Evolutionary conservation across 495 filamentous ascomycete genomes (phyloP), one percentile per base, ranked within the genome.

Genomic region (Talaromyces borbonicus): DNA sequence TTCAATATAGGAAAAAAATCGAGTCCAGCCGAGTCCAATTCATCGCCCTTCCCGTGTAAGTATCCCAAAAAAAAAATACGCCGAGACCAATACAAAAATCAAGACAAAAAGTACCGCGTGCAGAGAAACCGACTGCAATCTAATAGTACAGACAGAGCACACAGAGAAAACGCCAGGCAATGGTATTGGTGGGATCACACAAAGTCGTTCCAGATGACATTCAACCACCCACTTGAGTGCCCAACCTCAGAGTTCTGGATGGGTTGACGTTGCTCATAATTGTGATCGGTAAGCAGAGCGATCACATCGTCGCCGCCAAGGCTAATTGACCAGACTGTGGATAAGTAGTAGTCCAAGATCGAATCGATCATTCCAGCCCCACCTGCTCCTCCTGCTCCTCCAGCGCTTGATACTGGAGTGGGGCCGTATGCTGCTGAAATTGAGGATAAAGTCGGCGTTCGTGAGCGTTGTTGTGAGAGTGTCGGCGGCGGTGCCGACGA

Each of bases 301-400:
- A 72, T 49, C 7, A 74, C 58, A 33, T 73, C 71, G 25, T 73
- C 72, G 1, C 69, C 66, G 5, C 70, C 62, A 11, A 71, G 58
- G 37, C 67, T 69, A 2, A 57, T 62, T 5, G 62, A 59, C 51
- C 59, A 59, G 12, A 66, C 20, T 33, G 50, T 53, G 27, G 57
- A 52, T 31, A 62, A 54, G 12, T 58, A 52, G 47, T 38, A 27
- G 30, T 30, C 12, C 20, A 35, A 8, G 27, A 39, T n/a, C 19
- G 40, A 35, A 43, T 14, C 20, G 42, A 30, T 12, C 26, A 30
- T 29, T 29, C 23, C 41, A 7, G 25, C 26, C 16, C 26, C 41
- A 1, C 16, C 33, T 20, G 32, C n/a, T n/a, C n/a, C n/a, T n/a
- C n/a, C n/a, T n/a, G n/a, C n/a, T n/a, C n/a, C n/a, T n/a, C n/a